Evolutionary conservation across 345 rosid genomes (phyloP), one percentile per base, ranked within the genome.

Genomic region (Gossypium rotundifolium): DNA sequence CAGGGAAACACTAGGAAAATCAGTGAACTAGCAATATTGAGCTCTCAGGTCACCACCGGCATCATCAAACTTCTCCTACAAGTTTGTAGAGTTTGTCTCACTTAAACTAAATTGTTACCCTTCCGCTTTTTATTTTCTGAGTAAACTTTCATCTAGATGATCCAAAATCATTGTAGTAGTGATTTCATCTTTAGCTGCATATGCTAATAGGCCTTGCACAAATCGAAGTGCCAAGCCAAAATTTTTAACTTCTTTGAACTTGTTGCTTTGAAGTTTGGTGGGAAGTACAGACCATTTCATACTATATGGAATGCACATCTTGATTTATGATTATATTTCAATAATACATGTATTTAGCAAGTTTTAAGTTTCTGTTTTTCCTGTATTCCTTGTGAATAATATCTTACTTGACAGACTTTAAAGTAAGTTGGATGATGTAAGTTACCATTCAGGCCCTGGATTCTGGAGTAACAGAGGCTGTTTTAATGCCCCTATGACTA

Each of bases 401-500:
- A 9, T 55, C 60, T 18, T 18, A 18, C 11, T 18, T 55, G 27
- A 55, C 3, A 18, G 12, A 20, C 60, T 18, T 55, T 18, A 11
- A 12, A 46, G 51, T 11, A 14, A 52, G 17, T 16, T 52, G 16
- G n/a, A 53, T 46, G 57, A 61, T 54, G 44, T 63, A 11, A 58
- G 62, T 44, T 62, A 10, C 20, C 17, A 45, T 69, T 77, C 83
- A 94, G 98, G 84, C 84, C 18, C 86, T 87, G 1, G 96, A 92
- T 84, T 84, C 86, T 61, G 40, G 7, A 33, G 40, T 33, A 5
- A 85, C 92, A 49, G 95, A 94, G 81, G 93, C 97, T 55, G 90
- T 92, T 76, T 85, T 94, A 77, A 86, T 76, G 97, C 97, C 68
- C 71, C 78, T 81, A 79, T 84, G 64, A 86, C 90, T 64, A 88